Conservation (phyloP, 2,329 filamentous ascomycete genomes). For the Nemania abortiva region DNA sequence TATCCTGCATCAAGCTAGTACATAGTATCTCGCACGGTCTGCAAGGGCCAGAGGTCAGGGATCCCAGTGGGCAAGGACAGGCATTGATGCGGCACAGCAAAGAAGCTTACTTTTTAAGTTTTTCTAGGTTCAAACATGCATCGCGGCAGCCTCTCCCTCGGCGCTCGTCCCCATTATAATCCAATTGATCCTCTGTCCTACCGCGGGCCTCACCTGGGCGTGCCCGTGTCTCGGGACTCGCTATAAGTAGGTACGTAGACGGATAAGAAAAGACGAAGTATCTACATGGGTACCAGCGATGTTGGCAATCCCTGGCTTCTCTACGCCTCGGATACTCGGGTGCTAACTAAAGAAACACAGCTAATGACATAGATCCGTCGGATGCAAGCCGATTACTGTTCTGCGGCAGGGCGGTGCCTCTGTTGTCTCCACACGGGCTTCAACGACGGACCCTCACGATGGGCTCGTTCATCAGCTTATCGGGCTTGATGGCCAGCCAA, state of each 20-base stretch:
- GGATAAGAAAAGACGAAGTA: not conserved
- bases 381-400: slow-evolving; percentile 38
- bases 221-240: slow-evolving; percentile 19
- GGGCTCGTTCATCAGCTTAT: slow-evolving; percentile 15
- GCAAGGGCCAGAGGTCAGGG: slow-evolving; percentile 5
- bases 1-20: not conserved
- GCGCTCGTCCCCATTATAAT: not conserved
- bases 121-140: slow-evolving; percentile 29
- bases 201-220: not conserved
- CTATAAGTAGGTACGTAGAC: not conserved
- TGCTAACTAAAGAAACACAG: slow-evolving; percentile 1
- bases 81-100: slow-evolving; percentile 30
- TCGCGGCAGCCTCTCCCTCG: not conserved
- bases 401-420: slow-evolving; percentile 32
- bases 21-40: not conserved
- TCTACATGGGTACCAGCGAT: not conserved
- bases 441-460: slow-evolving; percentile 25
- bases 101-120: slow-evolving; percentile 37
- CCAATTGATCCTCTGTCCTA: not conserved
- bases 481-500: not conserved
- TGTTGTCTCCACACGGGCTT: slow-evolving; percentile 28
- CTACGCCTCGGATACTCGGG: slow-evolving; percentile 15
- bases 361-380: slow-evolving; percentile 16
- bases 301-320: slow-evolving; percentile 2
- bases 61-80: not conserved